These are phyloP conservation scores for Ophiostoma quercus DNA, from an alignment of 2,329 filamentous ascomycete genomes.

Conservation along the genomic window DNA sequence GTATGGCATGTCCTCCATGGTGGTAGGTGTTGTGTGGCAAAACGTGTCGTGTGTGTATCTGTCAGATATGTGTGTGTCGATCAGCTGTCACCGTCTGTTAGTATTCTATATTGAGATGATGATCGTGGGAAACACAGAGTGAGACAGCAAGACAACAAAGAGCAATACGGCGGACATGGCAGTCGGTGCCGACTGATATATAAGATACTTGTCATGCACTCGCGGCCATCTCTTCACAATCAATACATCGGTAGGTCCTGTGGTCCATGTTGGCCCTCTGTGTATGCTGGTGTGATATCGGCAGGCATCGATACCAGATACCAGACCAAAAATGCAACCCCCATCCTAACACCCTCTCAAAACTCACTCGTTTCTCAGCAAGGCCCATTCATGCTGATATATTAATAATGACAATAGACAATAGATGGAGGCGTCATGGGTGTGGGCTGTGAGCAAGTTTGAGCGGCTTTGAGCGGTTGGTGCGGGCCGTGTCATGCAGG, in stretches of 20 bases:
- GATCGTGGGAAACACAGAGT: not conserved
- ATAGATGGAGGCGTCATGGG: not conserved
- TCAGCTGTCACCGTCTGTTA: not conserved
- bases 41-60: too few relatives aligned
- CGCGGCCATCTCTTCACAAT: not conserved
- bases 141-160: not conserved
- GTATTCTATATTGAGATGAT: not conserved
- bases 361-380: not conserved
- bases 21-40: not conserved
- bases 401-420: not conserved
- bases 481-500: slow-evolving; percentile 15
- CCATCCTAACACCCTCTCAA: not conserved
- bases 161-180: not conserved
- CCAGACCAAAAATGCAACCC: not conserved
- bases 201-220: not conserved
- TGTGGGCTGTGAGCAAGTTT: slow-evolving; percentile 17
- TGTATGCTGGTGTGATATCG: not conserved
- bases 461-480: slow-evolving; percentile 17
- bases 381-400: not conserved
- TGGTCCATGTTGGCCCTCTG: too few relatives aligned
- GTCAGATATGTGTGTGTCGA: not conserved
- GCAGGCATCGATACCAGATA: not conserved
- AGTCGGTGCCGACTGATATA: not conserved
- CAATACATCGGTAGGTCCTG: not conserved
- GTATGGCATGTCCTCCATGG: slow-evolving; percentile 19